Evolutionary conservation across 2,329 filamentous ascomycete species (phyloP), one percentile per base, ranked within the genome.

Genomic region (Trichoderma atroviride): DNA sequence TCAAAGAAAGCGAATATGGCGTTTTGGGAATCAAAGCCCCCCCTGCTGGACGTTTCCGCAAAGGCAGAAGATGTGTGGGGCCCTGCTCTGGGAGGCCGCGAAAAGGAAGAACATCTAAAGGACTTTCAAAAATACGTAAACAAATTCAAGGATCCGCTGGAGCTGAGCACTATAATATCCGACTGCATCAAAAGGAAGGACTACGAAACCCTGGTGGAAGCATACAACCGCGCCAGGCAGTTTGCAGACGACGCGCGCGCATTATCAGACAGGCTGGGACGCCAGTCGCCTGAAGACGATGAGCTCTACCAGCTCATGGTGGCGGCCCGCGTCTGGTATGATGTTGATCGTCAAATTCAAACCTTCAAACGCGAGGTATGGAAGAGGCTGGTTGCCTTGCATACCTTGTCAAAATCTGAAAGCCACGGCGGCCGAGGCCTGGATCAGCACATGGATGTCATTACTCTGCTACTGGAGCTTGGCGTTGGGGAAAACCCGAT

Each of bases 51-150:
- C 75, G 93, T 96, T 13, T 93, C 93, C 0, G 92, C 94, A 71
- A 97, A 97, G 79, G 96, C 95, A 0, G 94, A 98, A 79, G 96
- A 99, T 76, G 92, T 99, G 10, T 99, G 96, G 94, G 96, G 96
- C 0, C 96, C 96, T 2, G 95, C 96, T 1, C 81, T 99, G 47
- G 93, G 94, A 60, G 96, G 96, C 4, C 89, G 93, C 33, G 94
- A 98, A 75, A 94, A 95, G 76, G 96, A 98, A 76, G 92, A 94
- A 76, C 91, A 91, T 71, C 84, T 99, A 68, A 96, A 94, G 78
- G 86, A 88, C 0, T 88, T 97, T 10, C 85, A 94, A 27, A 86
- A 87, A 10, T 89, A 91, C 16, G 85, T 99, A 59, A 91, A 96
- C 71, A 89, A 89, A 71, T 92, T 96, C 78, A 91, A 90, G 70